Evolutionary conservation across 2,329 filamentous ascomycete genomes (phyloP), one percentile per base, ranked within the genome.

Genomic region (Trichoderma sp.): DNA sequence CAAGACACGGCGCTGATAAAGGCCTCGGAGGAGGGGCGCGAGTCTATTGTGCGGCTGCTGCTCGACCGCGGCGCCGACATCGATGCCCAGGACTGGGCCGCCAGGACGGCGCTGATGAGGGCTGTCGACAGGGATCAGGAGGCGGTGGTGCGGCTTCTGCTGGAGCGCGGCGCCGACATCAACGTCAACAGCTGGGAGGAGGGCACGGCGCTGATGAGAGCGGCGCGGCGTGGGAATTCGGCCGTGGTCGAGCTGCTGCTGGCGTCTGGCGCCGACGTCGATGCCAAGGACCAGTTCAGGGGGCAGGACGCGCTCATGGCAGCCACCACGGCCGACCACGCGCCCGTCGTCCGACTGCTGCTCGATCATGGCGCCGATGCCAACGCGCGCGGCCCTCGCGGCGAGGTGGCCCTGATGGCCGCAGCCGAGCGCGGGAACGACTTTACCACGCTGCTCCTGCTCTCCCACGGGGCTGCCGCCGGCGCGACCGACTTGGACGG

Each of bases 321-420:
- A 27, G 68, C 68, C 16, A 53, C 53, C 37, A 29, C 37, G 31
- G 53, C 19, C n/a, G 53, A 55, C 31, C 33, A 59, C 24, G 35
- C 52, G 40, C 53, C 27, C 11, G 14, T 65, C 8, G 68, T 31
- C 19, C 52, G 55, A n/a, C 68, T 65, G 31, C 68, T 69, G 35
- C 33, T 69, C 21, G 40, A 69, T 16, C 58, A 69, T 19, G 68
- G 68, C 27, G 61, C 61, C 16, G 49, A 69, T 24, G 13, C 35
- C 29, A 55, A 69, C 19, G 49, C 67, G 6, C 57, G 40, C 43
- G 35, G 53, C 59, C n/a, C 10, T 19, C 6, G 56, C 19, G 49
- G 35, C 31, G 21, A 40, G n/a, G 64, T 35, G 35, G 57, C 67
- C 52, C 31, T 69, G 33, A 59, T 7, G 7, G 19, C 19, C 33